phyloP scores from a whole-genome alignment of 2,329 filamentous ascomycete genomes.

The Penicillium occitanis region DNA sequence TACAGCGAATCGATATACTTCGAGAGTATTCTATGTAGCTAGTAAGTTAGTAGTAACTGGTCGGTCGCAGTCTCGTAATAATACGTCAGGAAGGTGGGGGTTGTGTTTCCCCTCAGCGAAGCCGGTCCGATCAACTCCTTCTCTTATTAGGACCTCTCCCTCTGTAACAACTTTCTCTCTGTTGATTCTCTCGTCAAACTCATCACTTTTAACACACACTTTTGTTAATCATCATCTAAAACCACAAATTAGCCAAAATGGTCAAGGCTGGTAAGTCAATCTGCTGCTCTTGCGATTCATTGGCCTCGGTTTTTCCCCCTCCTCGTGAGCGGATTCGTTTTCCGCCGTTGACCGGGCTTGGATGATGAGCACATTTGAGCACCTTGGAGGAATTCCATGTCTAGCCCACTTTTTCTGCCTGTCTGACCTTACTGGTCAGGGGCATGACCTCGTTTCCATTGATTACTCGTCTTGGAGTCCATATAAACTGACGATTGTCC shows the following conservation, averaged over 20 bases:
- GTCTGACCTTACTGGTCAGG: not conserved
- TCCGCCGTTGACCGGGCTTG: conserved; percentile 33
- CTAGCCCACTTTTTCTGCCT: conserved; percentile 12
- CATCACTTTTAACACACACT: not conserved
- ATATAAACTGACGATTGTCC: too few relatives aligned
- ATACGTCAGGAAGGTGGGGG: conserved; percentile 7
- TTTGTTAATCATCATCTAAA: not conserved
- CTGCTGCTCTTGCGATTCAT: conserved; percentile 21
- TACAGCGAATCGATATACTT: not conserved
- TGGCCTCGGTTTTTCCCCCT: conserved; percentile 9
- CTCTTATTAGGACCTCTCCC: conserved; percentile 3
- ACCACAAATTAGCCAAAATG: conserved; percentile 68
- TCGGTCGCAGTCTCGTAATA: not conserved
- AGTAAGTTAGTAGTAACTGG: not conserved
- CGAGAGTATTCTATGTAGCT: not conserved
- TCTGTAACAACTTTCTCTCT: not conserved
- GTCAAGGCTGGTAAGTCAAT: conserved; percentile 86
- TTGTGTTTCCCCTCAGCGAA: conserved; percentile 11
- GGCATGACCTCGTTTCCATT: too few relatives aligned
- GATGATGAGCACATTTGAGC: conserved; percentile 46
- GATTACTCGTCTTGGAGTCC: too few relatives aligned
- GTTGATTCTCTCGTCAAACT: not conserved
- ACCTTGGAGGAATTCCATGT: conserved; percentile 34
- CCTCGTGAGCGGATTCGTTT: conserved; percentile 20
- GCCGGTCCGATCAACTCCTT: conserved; percentile 4